Conservation (phyloP, 495 filamentous ascomycete species). For the Penicillium malachiteum region DNA sequence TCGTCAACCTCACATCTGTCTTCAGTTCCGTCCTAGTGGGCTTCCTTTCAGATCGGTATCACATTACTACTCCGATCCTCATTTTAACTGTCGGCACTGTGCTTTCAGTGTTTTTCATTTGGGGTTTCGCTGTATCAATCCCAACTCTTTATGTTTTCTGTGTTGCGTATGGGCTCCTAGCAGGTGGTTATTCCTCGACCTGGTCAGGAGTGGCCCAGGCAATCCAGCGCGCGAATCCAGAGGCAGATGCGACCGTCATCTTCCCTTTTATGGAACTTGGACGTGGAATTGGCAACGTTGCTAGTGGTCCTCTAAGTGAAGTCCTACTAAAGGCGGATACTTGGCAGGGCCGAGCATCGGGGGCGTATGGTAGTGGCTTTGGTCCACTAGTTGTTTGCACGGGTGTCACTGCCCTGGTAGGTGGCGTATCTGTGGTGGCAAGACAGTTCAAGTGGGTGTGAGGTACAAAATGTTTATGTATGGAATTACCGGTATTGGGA, state of each 20-base stretch:
- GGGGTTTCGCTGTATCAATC: constrained; percentile 48
- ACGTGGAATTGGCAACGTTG: constrained; percentile 61
- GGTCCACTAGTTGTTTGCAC: constrained; percentile 43
- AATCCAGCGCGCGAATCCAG: constrained; percentile 37
- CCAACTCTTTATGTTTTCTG: constrained; percentile 46
- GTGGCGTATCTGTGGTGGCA: constrained; percentile 32
- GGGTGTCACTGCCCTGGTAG: constrained; percentile 38
- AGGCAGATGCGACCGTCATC: constrained; percentile 51
- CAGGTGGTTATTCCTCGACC: constrained; percentile 53
- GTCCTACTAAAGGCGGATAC: constrained; percentile 19
- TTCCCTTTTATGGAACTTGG: constrained; percentile 58
- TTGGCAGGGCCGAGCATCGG: constrained; percentile 14
- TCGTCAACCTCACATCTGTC: constrained; percentile 52
- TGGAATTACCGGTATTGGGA: not conserved
- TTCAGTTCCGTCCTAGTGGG: constrained; percentile 57
- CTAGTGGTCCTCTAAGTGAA: constrained; percentile 53
- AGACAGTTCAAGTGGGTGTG: constrained; percentile 19
- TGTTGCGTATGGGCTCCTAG: constrained; percentile 61
- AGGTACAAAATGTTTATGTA: not conserved
- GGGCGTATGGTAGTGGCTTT: constrained; percentile 39
- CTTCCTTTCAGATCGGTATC: constrained; percentile 53
- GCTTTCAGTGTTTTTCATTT: constrained; percentile 58
- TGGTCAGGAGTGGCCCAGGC: constrained; percentile 58
- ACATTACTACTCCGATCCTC: constrained; percentile 54
- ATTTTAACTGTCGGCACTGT: constrained; percentile 55